Evolutionary conservation across 805 yeast genomes (phyloP), one percentile per base, ranked within the genome.

Genomic region (Brettanomyces nanus): DNA sequence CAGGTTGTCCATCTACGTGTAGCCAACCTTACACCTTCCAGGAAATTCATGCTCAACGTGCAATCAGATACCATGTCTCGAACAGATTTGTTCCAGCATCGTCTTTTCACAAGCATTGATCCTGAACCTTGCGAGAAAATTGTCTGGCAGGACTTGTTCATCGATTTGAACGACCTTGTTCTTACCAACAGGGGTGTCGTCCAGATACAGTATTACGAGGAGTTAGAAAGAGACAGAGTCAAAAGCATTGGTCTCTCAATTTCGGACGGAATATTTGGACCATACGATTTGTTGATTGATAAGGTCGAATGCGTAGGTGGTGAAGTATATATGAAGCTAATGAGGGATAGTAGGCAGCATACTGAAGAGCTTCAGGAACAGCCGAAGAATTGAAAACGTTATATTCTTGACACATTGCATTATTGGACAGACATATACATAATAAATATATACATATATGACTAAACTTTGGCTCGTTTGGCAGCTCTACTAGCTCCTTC

Each of bases 31-130:
- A 51, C 59, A 2, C 61, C 62, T 5, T 35, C 43, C 4, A 43
- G 95, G 40, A 79, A 79, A 57, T 85, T 82, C 57, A 72, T 81
- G 57, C 78, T 85, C 31, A 85, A 85, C 51, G 69, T 85, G 36
- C 95, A 85, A 61, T 80, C 90, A 10, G 85, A 84, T 51, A 75
- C 86, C 2, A 80, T 89, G 23, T 71, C 81, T 42, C 71, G 77
- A 6, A 80, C 90, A 2, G 95, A 85, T 58, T 62, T 85, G 45
- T 85, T 76, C 59, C 95, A 85, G 59, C 95, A 85, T 57, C 61
- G 95, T 18, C 63, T 85, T 45, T 85, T 83, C 32, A 46, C 51
- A 2, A 32, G 37, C 49, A 73, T 75, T 46, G 71, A 66, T 29
- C 85, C 85, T 4, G 85, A 27, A 33, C 23, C 33, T 28, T 15